Conservation (phyloP, 23 red algal species). For the Agarophyton chilense region DNA sequence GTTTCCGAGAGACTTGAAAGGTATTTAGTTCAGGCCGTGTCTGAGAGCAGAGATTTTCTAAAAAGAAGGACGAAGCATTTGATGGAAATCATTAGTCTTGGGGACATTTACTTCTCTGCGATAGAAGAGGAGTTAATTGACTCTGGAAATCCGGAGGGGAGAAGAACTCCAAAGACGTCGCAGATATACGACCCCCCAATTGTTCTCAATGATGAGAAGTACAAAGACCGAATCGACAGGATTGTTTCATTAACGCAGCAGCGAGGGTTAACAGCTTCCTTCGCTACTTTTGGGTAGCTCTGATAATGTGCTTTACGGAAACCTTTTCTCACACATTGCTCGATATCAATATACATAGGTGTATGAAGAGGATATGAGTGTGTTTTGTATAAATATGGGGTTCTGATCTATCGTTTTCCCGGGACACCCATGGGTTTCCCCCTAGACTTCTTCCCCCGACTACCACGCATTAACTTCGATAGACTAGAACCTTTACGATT, state of each 20-base stretch:
- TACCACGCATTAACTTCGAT: background rate
- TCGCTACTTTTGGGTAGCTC: background rate
- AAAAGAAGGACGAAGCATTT: slow-evolving; percentile 8
- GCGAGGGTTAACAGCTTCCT: background rate
- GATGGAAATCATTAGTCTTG: slow-evolving; percentile 18
- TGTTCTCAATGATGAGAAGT: slow-evolving; percentile 24
- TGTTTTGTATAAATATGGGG: too few relatives aligned
- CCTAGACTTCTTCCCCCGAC: background rate
- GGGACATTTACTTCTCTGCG: slow-evolving; percentile 12
- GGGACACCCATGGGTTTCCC: background rate
- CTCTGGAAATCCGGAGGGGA: background rate
- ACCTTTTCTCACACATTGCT: background rate
- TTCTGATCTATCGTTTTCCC: slow-evolving; percentile 32
- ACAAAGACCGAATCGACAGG: slow-evolving; percentile 8
- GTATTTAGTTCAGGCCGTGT: background rate
- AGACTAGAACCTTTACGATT: slow-evolving; percentile 33
- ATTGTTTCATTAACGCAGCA: slow-evolving; percentile 6
- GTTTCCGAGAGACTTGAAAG: slow-evolving; percentile 1
- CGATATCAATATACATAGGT: too few relatives aligned
- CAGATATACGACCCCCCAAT: slow-evolving; percentile 17
- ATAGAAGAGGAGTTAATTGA: slow-evolving; percentile 15
- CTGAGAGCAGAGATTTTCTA: background rate
- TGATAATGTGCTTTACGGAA: background rate
- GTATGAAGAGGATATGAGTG: too few relatives aligned
- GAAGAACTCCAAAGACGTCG: background rate